Evolutionary conservation across 805 yeast genomes (phyloP), one percentile per base, ranked within the genome.

Genomic region (Yarrowia alimentaria): DNA sequence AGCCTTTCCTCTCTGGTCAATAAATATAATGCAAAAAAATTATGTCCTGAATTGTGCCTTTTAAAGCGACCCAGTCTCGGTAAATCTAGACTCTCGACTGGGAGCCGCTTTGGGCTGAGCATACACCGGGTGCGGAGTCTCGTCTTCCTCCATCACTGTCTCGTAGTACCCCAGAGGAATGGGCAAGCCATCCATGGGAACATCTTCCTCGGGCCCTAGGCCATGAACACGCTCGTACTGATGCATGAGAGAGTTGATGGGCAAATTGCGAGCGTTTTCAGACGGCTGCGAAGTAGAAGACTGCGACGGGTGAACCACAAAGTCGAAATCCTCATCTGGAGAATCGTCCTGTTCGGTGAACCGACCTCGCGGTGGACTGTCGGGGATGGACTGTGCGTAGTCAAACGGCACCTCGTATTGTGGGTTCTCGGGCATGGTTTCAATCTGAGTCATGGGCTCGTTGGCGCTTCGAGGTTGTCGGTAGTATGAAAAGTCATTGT

Each of bases 181-280:
- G 7, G 52, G 32, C 11, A 48, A 32, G 9, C 49, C 52, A 21
- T 33, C 52, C 32, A 38, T 26, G n/a, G 52, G 49, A 11, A 38
- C 49, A 5, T 33, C 52, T 12, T 35, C 52, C 18, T 45, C 51
- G 12, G 50, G 37, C 3, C 37, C 37, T 12, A 48, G 19, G 11
- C 52, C 52, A 16, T 48, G 52, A 5, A 38, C 49, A 3, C 52
- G 52, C 22, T 48, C 52, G 25, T 48, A 48, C 50, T 48, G 52
- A n/a, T 48, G 52, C 45, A 48, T 28, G 25, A 48, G 31, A 16
- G 52, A 48, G 34, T 48, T 48, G 33, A 48, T 19, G 34, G 52
- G 50, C 26, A 48, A 28, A 32, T 43, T 43, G 12, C 50, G 37
- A 10, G 35, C 19, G 35, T 43, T 30, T 12, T 43, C 50, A 1